Evolutionary conservation across 202 grass and related monocot genomes (phyloP), one percentile per base, ranked within the genome.

Genomic region (Carex sylvatica): DNA sequence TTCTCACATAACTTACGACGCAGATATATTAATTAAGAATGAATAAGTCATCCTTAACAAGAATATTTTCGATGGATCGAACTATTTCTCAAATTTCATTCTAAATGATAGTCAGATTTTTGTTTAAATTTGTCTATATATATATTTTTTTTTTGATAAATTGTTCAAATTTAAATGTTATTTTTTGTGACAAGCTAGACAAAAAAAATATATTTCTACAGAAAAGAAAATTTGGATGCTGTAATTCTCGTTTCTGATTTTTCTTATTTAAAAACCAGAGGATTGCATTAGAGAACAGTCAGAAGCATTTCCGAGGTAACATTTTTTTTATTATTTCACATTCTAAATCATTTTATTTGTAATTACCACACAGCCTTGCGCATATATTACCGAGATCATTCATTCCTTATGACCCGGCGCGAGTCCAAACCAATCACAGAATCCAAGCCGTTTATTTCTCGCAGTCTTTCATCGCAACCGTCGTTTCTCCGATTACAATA

Each of bases 271-370:
- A 33, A 36, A 36, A 67, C 30, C 30, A 67, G 64, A 67, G 12
- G n/a, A 67, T 6, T 20, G 22, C 9, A 62, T 11, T 62, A 62
- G 60, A 69, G n/a, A 44, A 44, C 38, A 72, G 19, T 15, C 4
- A 3, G 31, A 68, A 67, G 33, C 33, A 40, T 56, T 19, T 56
- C 3, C 13, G 22, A 76, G 49, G 10, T 53, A 14, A 75, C 5
- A 33, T 2, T 31, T 76, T 74, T 26, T 52, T 26, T 51, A 22
- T 74, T 38, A 13, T 68, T 58, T 76, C 46, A 74, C 22, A 74
- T 56, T 77, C 9, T 59, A 59, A 59, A 77, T 77, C 52, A 77
- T 20, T 71, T 77, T 77, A 77, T 77, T 77, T 52, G 1, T 30
- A 56, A 55, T 13, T 7, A 55, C 23, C 52, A 55, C 22, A 75